phyloP scores from a whole-genome alignment of 495 filamentous ascomycete genomes.

The Oidiodendron maius region DNA sequence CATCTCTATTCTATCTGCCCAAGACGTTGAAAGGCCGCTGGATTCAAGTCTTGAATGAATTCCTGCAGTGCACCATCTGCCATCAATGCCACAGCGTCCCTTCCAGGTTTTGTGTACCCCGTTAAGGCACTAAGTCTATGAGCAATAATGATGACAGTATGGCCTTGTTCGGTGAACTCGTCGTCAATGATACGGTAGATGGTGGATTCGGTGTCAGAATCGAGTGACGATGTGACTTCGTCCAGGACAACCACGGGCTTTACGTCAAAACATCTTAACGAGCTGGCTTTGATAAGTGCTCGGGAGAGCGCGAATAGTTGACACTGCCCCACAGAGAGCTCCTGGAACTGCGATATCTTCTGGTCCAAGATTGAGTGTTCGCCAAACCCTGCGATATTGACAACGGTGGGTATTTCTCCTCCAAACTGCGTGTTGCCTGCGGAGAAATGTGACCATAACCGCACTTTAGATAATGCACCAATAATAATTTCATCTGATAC shows the following conservation, averaged over 20 bases:
- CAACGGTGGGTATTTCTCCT: not conserved
- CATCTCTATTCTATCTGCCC: too few species aligned
- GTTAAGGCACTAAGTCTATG: constrained; percentile 34
- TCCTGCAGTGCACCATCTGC: constrained; percentile 20
- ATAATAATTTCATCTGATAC: constrained; percentile 10
- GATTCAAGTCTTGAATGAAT: too few species aligned
- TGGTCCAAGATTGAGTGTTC: not conserved
- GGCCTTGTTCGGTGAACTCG: constrained; percentile 40
- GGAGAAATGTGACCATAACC: constrained; percentile 27
- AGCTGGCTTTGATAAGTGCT: constrained; percentile 28
- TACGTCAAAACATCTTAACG: not conserved
- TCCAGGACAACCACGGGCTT: constrained; percentile 27
- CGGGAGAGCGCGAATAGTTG: constrained; percentile 62
- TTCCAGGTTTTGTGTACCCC: constrained; percentile 13
- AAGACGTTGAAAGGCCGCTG: too few species aligned
- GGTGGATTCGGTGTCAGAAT: constrained; percentile 50
- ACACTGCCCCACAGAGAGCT: constrained; percentile 54
- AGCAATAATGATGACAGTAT: constrained; percentile 53
- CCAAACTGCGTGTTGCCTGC: constrained; percentile 31
- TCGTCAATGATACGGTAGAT: constrained; percentile 53
- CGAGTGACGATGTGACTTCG: constrained; percentile 37
- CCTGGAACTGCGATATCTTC: constrained; percentile 23
- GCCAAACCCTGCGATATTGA: not conserved
- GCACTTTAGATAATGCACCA: constrained; percentile 7
- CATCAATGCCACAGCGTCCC: constrained; percentile 28